Evolutionary conservation across 805 yeast genomes (phyloP).

Genomic region (Yarrowia sp.): DNA sequence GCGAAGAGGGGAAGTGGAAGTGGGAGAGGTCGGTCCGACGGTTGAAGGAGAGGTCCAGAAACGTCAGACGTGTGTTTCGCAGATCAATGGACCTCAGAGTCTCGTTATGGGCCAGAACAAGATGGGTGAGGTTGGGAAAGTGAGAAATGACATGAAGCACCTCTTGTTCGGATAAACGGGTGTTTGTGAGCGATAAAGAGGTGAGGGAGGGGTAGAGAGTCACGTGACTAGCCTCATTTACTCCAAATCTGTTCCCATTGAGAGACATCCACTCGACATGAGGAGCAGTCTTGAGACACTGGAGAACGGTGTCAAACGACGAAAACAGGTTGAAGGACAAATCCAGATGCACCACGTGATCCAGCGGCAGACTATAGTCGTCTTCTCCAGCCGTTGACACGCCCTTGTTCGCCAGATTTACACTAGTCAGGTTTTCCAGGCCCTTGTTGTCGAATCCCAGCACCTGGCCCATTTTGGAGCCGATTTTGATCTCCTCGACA

Average conservation of each 20-base stretch:
- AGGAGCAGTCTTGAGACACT: neutral
- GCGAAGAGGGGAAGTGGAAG: neutral
- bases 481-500: slow-evolving; percentile 33
- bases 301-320: neutral
- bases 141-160: neutral
- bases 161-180: neutral
- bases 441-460: slow-evolving; percentile 65
- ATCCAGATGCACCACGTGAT: slow-evolving; percentile 7
- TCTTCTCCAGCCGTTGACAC: neutral
- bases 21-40: neutral
- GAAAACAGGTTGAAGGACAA: slow-evolving; percentile 13
- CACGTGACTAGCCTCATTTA: neutral
- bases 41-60: slow-evolving; percentile 15
- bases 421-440: slow-evolving; percentile 3
- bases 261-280: slow-evolving; percentile 16
- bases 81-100: neutral
- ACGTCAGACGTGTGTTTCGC: neutral
- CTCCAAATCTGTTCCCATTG: slow-evolving; percentile 13
- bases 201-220: neutral
- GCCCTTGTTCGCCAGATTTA: slow-evolving; percentile 17
- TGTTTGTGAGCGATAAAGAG: slow-evolving; percentile 4
- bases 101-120: slow-evolving; percentile 14
- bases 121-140: slow-evolving; percentile 15
- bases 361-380: neutral
- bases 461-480: slow-evolving; percentile 64